A percentile compares a stretch with the other conserved stretches of the same genome.
These are phyloP conservation scores for Aureobasidium melanogenum DNA, from an alignment of 2,329 filamentous ascomycete genomes.

Conservation along the genomic window DNA sequence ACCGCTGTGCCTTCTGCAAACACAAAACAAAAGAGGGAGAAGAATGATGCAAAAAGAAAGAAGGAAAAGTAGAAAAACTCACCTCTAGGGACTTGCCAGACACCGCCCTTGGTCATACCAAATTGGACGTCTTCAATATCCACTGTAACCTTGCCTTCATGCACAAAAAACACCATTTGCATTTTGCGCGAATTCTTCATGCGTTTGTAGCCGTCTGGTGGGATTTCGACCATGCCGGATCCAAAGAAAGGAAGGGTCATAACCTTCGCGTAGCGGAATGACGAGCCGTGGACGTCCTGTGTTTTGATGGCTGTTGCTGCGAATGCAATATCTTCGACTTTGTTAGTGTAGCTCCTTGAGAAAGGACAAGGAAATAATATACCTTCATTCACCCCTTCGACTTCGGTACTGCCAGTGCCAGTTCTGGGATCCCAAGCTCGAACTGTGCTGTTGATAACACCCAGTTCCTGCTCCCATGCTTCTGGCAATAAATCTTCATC, in stretches of 20 bases:
- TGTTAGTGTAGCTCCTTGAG: neutral
- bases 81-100: slow-evolving; percentile 95
- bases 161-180: slow-evolving; percentile 95
- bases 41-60: neutral
- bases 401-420: slow-evolving; percentile 24
- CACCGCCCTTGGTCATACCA: slow-evolving; percentile 75
- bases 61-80: slow-evolving; percentile 29
- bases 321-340: slow-evolving; percentile 48
- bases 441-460: slow-evolving; percentile 55
- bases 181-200: slow-evolving; percentile 90
- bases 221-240: slow-evolving; percentile 80
- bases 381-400: slow-evolving; percentile 33
- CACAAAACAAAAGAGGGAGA: neutral
- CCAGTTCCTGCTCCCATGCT: slow-evolving; percentile 62
- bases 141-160: slow-evolving; percentile 72
- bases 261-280: slow-evolving; percentile 84
- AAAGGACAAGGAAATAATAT: slow-evolving; percentile 13
- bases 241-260: slow-evolving; percentile 79
- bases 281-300: slow-evolving; percentile 51
- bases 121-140: slow-evolving; percentile 69
- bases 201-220: slow-evolving; percentile 72
- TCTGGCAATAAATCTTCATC: slow-evolving; percentile 50
- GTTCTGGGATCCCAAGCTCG: slow-evolving; percentile 42
- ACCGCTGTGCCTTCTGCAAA: neutral
- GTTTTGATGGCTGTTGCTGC: slow-evolving; percentile 48